Base-by-base conservation (phyloP, 2,329 filamentous ascomycete species). In the Sporothrix variecibatus region DNA sequence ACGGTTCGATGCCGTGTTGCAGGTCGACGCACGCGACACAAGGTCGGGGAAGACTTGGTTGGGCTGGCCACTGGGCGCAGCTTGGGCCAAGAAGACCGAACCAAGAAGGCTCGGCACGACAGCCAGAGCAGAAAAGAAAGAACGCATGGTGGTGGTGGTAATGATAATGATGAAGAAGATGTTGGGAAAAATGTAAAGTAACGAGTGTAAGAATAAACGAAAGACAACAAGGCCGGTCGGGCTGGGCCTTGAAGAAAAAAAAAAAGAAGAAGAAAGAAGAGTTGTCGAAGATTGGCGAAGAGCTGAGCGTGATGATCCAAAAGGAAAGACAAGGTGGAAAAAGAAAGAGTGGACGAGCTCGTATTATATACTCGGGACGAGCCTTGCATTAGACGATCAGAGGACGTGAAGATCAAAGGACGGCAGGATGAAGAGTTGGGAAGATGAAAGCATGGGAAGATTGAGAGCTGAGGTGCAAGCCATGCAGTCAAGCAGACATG, bases 1-100 rank as follows among this genome's bases (percentile, higher is more conserved):
- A 9, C 76, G 75, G 72, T 77, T 74, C 1, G 38, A 20, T 4
- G 75, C 20, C 8, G 75, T 72, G 75, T 77, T 75, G 75, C 76
- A 77, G 1, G 73, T 31, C 3, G 65, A n/a, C 1, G 73, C 49
- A 28, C 68, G 71, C 4, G 72, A 49, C n/a, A 53, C 40, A 8
- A 68, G 69, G 0, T 34, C n/a, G n/a, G 31, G 15, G n/a, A 40
- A 28, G 5, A 8, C 68, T 9, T 20, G 1, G 4, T 34, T 26
- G 2, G 38, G 46, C 28, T 1, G 6, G 46, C n/a, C 26, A 12
- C 38, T 62, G n/a, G 75, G 75, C 2, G 69, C 64, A 28, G 71
- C 75, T 15, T 67, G 53, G 38, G 67, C 72, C 3, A 73, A 15
- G 46, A 65, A 28, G 17, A 46, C 46, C 17, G 74, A 70, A 3